Evolutionary conservation across 345 rosid species (phyloP).

Genomic region (Gossypium mustelinum): DNA sequence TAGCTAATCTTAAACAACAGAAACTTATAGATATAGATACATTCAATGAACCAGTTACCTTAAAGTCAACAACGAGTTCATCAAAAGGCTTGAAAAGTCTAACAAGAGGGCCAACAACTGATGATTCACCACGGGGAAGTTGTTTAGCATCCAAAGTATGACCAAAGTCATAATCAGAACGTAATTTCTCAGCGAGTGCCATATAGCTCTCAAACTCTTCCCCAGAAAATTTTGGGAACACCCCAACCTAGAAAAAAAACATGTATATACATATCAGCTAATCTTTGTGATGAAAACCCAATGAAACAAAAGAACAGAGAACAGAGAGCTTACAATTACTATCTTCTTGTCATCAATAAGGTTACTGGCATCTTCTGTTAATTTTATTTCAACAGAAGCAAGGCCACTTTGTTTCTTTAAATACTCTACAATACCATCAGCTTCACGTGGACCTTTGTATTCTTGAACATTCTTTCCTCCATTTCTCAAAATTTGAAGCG

Average conservation of each 20-base stretch:
- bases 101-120: conserved; percentile 72
- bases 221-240: conserved; percentile 85
- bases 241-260: conserved; percentile 60
- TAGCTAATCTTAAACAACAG: not conserved
- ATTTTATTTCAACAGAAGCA: conserved; percentile 75
- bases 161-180: conserved; percentile 86
- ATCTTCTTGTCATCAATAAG: conserved; percentile 64
- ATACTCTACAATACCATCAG: conserved; percentile 76
- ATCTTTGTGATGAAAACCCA: not conserved
- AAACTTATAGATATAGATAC: not conserved
- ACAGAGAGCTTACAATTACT: conserved; percentile 56
- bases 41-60: conserved; percentile 40
- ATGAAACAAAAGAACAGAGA: not conserved
- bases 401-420: conserved; percentile 91
- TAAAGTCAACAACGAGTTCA: conserved; percentile 68
- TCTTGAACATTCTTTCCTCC: conserved; percentile 79
- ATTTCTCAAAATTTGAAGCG: conserved; percentile 76
- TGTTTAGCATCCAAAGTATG: conserved; percentile 80
- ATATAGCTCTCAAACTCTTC: conserved; percentile 73
- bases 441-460: conserved; percentile 95
- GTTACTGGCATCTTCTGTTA: conserved; percentile 50
- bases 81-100: conserved; percentile 98
- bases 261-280: not conserved
- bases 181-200: conserved; percentile 70
- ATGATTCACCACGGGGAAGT: conserved; percentile 89